Percentiles rank a stretch among this genome's conserved stretches.
Evolutionary conservation across 805 yeast genomes (phyloP).

Genomic region (Saturnispora kantuleensis): DNA sequence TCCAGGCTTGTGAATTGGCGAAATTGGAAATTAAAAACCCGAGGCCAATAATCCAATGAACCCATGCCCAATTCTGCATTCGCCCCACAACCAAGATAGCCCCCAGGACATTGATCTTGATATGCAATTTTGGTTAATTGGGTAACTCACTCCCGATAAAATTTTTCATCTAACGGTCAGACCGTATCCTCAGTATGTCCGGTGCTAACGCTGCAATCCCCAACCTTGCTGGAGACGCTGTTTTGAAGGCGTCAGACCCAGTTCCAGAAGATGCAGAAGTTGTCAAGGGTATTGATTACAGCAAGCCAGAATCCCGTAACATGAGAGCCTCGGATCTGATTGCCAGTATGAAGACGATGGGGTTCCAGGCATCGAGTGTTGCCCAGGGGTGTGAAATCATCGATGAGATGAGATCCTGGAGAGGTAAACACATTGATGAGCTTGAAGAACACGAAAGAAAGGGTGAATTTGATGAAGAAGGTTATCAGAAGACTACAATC

Average conservation of each 20-base stretch:
- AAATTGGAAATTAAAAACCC: no score
- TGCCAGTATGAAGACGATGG: conserved; percentile 85
- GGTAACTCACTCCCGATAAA: no score
- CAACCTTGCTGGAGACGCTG: conserved; percentile 80
- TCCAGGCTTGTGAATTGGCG: no score
- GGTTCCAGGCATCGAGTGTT: conserved; percentile 88
- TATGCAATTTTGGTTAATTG: not conserved
- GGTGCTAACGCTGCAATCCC: conserved; percentile 35
- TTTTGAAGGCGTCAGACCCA: conserved; percentile 74
- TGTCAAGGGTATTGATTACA: conserved; percentile 86
- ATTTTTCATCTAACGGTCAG: not conserved
- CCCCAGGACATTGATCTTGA: not conserved
- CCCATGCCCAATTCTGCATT: not conserved
- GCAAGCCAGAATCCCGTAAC: conserved; percentile 63
- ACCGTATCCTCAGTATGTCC: conserved; percentile 11
- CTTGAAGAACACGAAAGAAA: conserved; percentile 60
- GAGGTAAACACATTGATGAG: conserved; percentile 66
- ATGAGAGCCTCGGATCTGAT: conserved; percentile 74
- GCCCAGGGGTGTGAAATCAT: conserved; percentile 88
- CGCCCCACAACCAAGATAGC: not conserved
- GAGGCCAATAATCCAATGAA: no score
- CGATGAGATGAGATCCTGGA: conserved; percentile 87
- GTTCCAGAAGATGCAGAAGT: conserved; percentile 71
- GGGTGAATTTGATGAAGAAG: conserved; percentile 70
- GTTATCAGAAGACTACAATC: conserved; percentile 77